phyloP scores from a whole-genome alignment of 2,329 filamentous ascomycete species.

The Ophiostoma fasciatum region DNA sequence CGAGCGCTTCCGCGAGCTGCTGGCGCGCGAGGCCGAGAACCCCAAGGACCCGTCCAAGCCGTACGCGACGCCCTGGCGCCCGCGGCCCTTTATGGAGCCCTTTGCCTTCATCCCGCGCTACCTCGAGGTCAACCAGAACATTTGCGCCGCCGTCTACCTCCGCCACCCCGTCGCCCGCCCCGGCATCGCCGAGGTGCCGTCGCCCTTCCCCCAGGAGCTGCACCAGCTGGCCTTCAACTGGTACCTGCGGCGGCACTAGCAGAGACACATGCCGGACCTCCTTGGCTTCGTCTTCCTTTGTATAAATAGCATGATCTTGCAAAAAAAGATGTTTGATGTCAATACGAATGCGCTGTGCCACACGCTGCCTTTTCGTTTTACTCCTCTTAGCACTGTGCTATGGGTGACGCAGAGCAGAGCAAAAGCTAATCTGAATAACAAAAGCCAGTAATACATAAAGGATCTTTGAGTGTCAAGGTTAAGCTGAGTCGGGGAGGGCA shows the following conservation, averaged over 20 bases:
- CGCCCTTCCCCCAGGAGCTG: constrained; percentile 57
- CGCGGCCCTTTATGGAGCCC: constrained; percentile 71
- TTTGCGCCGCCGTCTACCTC: constrained; percentile 90
- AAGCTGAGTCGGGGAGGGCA: background rate
- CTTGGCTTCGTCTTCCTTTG: too few species aligned
- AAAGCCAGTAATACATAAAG: constrained; percentile 1
- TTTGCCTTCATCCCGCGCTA: constrained; percentile 94
- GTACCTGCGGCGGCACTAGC: constrained; percentile 58
- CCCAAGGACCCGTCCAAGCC: constrained; percentile 63
- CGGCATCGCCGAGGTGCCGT: constrained; percentile 68
- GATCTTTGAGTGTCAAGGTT: constrained; percentile 1
- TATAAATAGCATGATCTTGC: too few species aligned
- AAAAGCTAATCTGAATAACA: constrained; percentile 1
- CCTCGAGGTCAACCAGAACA: constrained; percentile 93
- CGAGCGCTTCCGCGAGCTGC: constrained; percentile 36
- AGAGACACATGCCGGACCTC: background rate
- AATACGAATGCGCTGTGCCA: too few species aligned
- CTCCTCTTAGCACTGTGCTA: too few species aligned
- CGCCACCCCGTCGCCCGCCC: constrained; percentile 82
- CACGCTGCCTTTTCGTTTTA: too few species aligned
- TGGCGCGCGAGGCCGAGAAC: constrained; percentile 56
- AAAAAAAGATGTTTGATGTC: too few species aligned
- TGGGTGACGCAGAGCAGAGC: too few species aligned
- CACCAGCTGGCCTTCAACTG: constrained; percentile 80
- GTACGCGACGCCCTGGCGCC: constrained; percentile 82